Percentiles rank a stretch among this genome's conserved stretches.
These are phyloP conservation scores for Tothia fuscella DNA, from an alignment of 2,329 filamentous ascomycete species.

Conservation along the genomic window DNA sequence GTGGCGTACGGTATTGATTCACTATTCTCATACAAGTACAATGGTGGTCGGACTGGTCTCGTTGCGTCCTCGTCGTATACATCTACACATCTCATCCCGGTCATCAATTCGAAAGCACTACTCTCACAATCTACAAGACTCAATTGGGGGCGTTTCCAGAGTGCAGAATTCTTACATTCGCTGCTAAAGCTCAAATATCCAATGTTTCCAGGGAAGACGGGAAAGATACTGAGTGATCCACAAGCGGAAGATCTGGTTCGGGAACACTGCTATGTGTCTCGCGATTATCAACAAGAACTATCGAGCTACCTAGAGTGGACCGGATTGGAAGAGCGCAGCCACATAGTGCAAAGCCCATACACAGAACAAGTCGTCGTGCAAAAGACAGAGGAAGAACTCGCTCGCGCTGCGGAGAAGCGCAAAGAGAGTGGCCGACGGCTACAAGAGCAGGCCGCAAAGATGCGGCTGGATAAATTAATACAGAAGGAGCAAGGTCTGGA, in stretches of 20 bases:
- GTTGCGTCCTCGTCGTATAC: constrained; percentile 88
- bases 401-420: constrained; percentile 79
- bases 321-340: constrained; percentile 77
- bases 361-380: constrained; percentile 82
- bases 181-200: constrained; percentile 87
- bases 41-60: constrained; percentile 74
- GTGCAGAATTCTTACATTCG: constrained; percentile 82
- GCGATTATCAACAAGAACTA: constrained; percentile 71
- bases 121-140: constrained; percentile 75
- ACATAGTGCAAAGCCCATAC: constrained; percentile 84
- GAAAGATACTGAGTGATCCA: constrained; percentile 67
- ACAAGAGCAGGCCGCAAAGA: constrained; percentile 94
- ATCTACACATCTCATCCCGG: constrained; percentile 88
- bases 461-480: constrained; percentile 89
- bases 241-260: constrained; percentile 81
- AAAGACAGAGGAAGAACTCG: constrained; percentile 90
- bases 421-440: constrained; percentile 85
- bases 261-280: constrained; percentile 81
- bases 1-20: constrained; percentile 93
- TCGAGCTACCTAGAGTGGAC: constrained; percentile 75
- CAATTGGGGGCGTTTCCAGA: constrained; percentile 90
- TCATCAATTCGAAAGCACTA: constrained; percentile 74
- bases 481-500: constrained; percentile 92
- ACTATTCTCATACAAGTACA: constrained; percentile 89
- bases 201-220: constrained; percentile 71